These are phyloP conservation scores for Hamamelis virginiana DNA, from an alignment of 164 flowering plant species.

Conservation along the genomic window DNA sequence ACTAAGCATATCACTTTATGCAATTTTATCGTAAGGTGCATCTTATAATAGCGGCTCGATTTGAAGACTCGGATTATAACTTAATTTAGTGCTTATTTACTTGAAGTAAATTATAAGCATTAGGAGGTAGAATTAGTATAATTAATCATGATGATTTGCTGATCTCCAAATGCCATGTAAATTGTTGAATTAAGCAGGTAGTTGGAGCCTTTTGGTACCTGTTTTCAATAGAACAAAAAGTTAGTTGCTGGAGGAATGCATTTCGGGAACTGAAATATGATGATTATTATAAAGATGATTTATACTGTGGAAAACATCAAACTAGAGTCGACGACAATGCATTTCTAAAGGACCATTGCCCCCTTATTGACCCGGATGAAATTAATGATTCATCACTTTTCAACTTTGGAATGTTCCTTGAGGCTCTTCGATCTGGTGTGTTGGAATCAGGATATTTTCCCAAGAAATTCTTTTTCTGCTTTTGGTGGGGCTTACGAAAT, in stretches of 20 bases:
- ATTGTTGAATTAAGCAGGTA: slow-evolving; percentile 39
- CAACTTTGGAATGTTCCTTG: slow-evolving; percentile 76
- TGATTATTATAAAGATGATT: background rate
- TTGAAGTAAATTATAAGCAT: no score
- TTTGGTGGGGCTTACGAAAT: slow-evolving; percentile 97
- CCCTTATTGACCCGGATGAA: slow-evolving; percentile 23
- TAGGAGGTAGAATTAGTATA: background rate
- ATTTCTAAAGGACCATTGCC: slow-evolving; percentile 39
- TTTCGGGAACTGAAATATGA: slow-evolving; percentile 20
- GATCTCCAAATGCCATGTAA: background rate
- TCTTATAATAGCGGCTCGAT: no score
- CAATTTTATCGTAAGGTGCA: no score
- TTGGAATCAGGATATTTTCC: slow-evolving; percentile 59
- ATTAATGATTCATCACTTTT: slow-evolving; percentile 31
- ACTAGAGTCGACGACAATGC: background rate
- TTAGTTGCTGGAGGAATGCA: slow-evolving; percentile 66
- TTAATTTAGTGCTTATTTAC: no score
- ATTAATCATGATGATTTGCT: slow-evolving; percentile 5
- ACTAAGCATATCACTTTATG: no score
- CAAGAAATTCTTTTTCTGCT: slow-evolving; percentile 74
- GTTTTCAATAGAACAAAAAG: slow-evolving; percentile 68
- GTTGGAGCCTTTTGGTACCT: slow-evolving; percentile 90
- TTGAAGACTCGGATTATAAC: no score
- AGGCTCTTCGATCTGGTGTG: slow-evolving; percentile 61
- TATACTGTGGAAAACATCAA: slow-evolving; percentile 44